Percentiles rank a stretch among this genome's conserved stretches.
Evolutionary conservation across 305 asterid species (phyloP).

Genomic region (Plantago coronopus): DNA sequence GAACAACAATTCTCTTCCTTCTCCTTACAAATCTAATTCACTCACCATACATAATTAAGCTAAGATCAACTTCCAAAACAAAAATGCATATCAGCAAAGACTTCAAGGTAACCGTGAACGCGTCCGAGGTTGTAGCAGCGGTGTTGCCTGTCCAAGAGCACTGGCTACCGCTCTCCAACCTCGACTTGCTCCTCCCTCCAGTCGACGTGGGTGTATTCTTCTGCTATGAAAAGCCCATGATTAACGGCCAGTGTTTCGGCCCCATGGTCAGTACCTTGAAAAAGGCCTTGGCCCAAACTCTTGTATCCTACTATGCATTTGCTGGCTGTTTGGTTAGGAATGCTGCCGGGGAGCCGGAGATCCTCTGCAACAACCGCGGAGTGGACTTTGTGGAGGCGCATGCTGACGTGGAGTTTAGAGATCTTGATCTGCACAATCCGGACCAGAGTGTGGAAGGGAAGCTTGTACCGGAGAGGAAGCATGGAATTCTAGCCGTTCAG

Average conservation of each 20-base stretch:
- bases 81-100: constrained; percentile 22
- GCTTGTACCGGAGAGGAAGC: constrained; percentile 39
- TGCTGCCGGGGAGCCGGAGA: constrained; percentile 47
- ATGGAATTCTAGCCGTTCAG: constrained; percentile 50
- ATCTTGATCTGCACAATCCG: constrained; percentile 42
- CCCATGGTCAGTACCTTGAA: constrained; percentile 27
- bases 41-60: not conserved
- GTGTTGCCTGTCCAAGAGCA: constrained; percentile 45
- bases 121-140: constrained; percentile 40
- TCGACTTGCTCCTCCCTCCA: constrained; percentile 56
- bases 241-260: constrained; percentile 13
- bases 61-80: not conserved
- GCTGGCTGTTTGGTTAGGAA: constrained; percentile 39
- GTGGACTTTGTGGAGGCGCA: constrained; percentile 42
- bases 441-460: constrained; percentile 39
- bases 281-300: constrained; percentile 38
- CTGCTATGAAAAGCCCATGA: constrained; percentile 28
- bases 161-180: constrained; percentile 53
- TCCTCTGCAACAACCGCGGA: constrained; percentile 50
- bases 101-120: constrained; percentile 34
- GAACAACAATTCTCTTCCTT: not conserved
- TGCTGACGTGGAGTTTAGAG: constrained; percentile 37
- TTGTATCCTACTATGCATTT: constrained; percentile 40
- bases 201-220: constrained; percentile 46
- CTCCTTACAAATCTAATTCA: too few relatives aligned